phyloP scores from a whole-genome alignment of 2,329 filamentous ascomycete species.

The Domatiomyces catenatus region DNA sequence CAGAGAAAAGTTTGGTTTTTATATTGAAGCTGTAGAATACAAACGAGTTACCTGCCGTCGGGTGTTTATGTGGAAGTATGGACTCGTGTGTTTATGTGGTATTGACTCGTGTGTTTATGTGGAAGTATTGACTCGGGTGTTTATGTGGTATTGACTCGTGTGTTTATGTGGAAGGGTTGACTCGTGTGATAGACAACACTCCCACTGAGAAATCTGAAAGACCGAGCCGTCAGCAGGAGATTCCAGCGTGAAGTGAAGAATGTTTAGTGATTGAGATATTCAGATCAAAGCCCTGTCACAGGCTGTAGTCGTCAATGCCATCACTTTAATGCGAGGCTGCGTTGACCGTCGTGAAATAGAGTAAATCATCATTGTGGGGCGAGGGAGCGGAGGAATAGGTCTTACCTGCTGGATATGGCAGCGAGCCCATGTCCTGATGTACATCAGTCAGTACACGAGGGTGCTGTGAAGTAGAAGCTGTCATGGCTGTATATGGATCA shows the following conservation, averaged over 20 bases:
- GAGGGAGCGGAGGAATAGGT: constrained; percentile 1
- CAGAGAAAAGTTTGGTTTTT: background rate
- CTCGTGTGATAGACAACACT: background rate
- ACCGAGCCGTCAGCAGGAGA: constrained; percentile 1
- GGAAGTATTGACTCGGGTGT: background rate
- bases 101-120: background rate
- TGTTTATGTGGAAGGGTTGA: too few relatives aligned
- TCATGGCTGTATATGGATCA: constrained; percentile 6
- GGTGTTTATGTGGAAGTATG: background rate
- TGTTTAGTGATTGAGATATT: constrained; percentile 12
- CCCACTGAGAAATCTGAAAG: background rate
- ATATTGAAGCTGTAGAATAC: background rate
- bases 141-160: background rate
- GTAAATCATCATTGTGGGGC: constrained; percentile 50
- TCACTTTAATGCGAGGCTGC: constrained; percentile 43
- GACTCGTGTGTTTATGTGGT: background rate
- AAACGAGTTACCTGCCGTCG: background rate
- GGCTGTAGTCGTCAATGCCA: constrained; percentile 62
- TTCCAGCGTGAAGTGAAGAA: background rate
- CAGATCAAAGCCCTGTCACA: constrained; percentile 52
- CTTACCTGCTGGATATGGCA: constrained; percentile 3
- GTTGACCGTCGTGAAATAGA: constrained; percentile 71
- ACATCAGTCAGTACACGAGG: background rate
- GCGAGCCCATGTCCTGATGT: background rate
- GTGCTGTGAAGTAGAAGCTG: background rate